A percentile compares a stretch with the other conserved stretches of the same genome.
These are phyloP conservation scores for Areca catechu DNA, from an alignment of 176 grass and related monocot genomes.

Conservation along the genomic window DNA sequence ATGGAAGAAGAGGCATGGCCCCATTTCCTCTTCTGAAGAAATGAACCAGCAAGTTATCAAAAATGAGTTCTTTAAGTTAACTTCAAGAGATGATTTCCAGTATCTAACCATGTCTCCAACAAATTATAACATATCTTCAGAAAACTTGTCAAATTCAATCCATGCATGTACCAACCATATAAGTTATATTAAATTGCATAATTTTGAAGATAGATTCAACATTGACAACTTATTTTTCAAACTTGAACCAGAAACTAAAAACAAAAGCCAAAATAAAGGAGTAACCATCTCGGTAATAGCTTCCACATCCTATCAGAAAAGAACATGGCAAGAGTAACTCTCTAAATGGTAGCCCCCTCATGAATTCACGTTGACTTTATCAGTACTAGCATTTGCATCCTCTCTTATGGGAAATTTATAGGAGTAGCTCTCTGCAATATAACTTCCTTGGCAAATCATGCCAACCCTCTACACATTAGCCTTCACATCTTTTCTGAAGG, in stretches of 20 bases:
- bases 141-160: no score
- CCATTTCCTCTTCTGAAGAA: no score
- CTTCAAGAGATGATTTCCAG: no score
- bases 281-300: constrained; percentile 17
- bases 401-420: not conserved
- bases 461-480: constrained; percentile 24
- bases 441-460: constrained; percentile 7
- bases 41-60: no score
- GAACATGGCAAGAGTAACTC: constrained; percentile 32
- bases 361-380: constrained; percentile 4
- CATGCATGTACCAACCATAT: no score
- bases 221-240: no score
- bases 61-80: no score
- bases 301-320: constrained; percentile 20
- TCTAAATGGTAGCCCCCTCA: constrained; percentile 13
- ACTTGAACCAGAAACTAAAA: not conserved
- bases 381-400: not conserved
- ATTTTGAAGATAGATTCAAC: no score
- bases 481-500: constrained; percentile 25
- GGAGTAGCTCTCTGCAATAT: not conserved
- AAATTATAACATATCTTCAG: no score
- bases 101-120: no score
- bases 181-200: no score
- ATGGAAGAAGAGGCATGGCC: no score
- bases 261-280: constrained; percentile 3